phyloP scores from a whole-genome alignment of 1,139 yeast genomes.

The Pichia sp. region DNA sequence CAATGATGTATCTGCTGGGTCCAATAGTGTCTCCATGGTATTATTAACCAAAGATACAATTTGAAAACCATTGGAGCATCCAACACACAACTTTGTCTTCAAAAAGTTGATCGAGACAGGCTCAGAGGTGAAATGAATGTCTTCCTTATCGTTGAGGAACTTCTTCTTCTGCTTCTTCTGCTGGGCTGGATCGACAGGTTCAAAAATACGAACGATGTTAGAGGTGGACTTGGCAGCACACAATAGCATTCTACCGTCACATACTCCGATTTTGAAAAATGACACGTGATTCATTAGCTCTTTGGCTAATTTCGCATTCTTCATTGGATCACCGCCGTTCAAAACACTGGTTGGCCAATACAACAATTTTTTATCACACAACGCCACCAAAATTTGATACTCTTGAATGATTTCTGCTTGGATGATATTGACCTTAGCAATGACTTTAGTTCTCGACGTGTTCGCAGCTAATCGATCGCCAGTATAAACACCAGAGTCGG shows the following conservation, averaged over 20 bases:
- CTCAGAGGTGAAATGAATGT: constrained; percentile 78
- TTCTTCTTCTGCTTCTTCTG: constrained; percentile 61
- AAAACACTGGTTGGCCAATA: constrained; percentile 83
- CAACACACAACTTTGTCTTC: constrained; percentile 85
- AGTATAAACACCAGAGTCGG: constrained; percentile 86
- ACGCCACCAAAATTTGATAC: constrained; percentile 74
- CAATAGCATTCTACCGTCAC: constrained; percentile 81
- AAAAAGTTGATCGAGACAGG: constrained; percentile 89
- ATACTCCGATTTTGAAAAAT: constrained; percentile 88
- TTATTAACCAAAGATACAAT: constrained; percentile 80
- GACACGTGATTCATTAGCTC: constrained; percentile 79
- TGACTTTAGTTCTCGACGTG: constrained; percentile 72
- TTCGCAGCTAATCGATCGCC: constrained; percentile 47
- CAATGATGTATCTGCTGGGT: constrained; percentile 93
- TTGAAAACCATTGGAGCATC: constrained; percentile 95
- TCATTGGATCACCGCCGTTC: constrained; percentile 33
- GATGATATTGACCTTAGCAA: constrained; percentile 71
- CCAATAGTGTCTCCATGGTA: constrained; percentile 71
- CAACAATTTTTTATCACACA: constrained; percentile 76
- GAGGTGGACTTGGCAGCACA: constrained; percentile 81
- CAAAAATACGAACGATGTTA: constrained; percentile 80
- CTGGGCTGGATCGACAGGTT: constrained; percentile 60
- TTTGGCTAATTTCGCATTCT: constrained; percentile 70
- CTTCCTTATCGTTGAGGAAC: constrained; percentile 64
- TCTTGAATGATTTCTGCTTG: constrained; percentile 93